These are phyloP conservation scores for Exophiala xenobiotica DNA, from an alignment of 2,329 filamentous ascomycete species.

Conservation along the genomic window DNA sequence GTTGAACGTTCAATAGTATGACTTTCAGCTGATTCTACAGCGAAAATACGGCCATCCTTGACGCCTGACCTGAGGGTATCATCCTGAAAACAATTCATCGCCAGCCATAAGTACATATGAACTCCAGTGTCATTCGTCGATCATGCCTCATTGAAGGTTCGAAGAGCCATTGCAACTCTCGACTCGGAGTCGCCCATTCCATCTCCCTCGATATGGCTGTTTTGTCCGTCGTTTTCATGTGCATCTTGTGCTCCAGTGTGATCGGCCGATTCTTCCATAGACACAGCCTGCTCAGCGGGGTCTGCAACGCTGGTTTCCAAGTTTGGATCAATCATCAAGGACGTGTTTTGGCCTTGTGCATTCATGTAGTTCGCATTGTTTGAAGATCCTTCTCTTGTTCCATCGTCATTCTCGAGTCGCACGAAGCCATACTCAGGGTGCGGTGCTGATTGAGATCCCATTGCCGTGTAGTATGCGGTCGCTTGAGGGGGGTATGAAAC, in stretches of 20 bases:
- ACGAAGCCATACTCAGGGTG: constrained; percentile 26
- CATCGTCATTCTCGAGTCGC: constrained; percentile 5
- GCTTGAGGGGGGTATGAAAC: constrained; percentile 19
- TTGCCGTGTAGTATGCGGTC: constrained; percentile 24
- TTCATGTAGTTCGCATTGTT: constrained; percentile 15
- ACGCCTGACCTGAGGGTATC: neutral
- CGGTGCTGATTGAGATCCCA: constrained; percentile 10
- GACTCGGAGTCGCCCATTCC: constrained; percentile 18
- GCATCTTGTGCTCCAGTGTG: neutral
- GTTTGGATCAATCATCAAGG: constrained; percentile 27
- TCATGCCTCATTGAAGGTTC: constrained; percentile 21
- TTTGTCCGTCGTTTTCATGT: constrained; percentile 3
- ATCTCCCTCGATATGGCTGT: constrained; percentile 9
- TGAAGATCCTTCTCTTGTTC: constrained; percentile 2
- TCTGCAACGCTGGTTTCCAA: constrained; percentile 20
- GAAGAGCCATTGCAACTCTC: constrained; percentile 19
- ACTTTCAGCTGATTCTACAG: neutral
- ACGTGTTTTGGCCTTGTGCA: constrained; percentile 16
- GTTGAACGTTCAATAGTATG: neutral
- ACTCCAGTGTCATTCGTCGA: neutral
- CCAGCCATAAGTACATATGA: neutral
- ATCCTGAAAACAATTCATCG: neutral
- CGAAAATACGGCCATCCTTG: neutral
- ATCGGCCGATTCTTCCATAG: neutral
- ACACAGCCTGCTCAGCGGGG: constrained; percentile 4